These are phyloP conservation scores for Mycosphaerella arachidis DNA, from an alignment of 2,329 filamentous ascomycete species.

Conservation along the genomic window DNA sequence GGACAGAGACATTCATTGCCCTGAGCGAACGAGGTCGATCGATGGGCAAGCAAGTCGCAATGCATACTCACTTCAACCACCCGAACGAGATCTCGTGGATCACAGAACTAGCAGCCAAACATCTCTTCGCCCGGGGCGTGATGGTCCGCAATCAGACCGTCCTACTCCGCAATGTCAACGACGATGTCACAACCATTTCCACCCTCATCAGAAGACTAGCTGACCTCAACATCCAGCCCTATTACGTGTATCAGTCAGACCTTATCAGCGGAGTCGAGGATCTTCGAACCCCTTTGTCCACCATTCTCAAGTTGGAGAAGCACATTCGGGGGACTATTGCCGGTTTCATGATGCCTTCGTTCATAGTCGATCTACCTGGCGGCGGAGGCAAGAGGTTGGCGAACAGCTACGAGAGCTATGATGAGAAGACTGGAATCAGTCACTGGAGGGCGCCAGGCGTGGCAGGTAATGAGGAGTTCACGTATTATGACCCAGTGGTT, in stretches of 20 bases:
- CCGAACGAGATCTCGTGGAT: conserved; percentile 60
- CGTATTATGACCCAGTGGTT: conserved; percentile 52
- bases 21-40: conserved; percentile 49
- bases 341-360: conserved; percentile 59
- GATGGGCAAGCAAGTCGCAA: conserved; percentile 56
- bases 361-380: conserved; percentile 60
- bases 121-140: conserved; percentile 49
- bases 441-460: conserved; percentile 55
- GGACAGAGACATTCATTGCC: conserved; percentile 50
- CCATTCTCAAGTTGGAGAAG: conserved; percentile 55
- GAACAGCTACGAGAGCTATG: conserved; percentile 51
- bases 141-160: conserved; percentile 59
- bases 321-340: conserved; percentile 57
- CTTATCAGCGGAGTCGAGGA: conserved; percentile 60
- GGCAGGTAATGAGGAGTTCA: conserved; percentile 45
- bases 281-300: conserved; percentile 56
- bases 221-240: conserved; percentile 56
- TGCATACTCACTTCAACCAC: conserved; percentile 65
- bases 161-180: conserved; percentile 56
- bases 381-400: conserved; percentile 61
- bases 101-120: conserved; percentile 48
- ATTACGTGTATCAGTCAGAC: conserved; percentile 64
- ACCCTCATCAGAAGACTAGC: conserved; percentile 51
- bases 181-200: conserved; percentile 51
- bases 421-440: conserved; percentile 51